These are phyloP conservation scores for Hemisphaericaspora lyxosophila DNA, from an alignment of 1,139 yeast genomes.

Conservation along the genomic window DNA sequence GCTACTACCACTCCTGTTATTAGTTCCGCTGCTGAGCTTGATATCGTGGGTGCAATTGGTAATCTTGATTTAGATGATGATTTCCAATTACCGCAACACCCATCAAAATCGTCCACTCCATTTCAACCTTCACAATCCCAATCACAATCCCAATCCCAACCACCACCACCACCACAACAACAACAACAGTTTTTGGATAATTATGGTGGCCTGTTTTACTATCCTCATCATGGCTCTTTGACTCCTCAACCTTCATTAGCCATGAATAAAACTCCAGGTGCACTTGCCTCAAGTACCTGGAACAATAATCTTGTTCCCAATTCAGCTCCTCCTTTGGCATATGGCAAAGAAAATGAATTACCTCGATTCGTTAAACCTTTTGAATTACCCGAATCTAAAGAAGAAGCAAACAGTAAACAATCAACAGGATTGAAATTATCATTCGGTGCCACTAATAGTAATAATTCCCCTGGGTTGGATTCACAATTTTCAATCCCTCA, in stretches of 20 bases:
- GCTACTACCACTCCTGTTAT: slow-evolving; percentile 2
- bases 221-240: slow-evolving; percentile 25
- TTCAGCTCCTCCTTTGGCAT: slow-evolving; percentile 38
- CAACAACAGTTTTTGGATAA: slow-evolving; percentile 7
- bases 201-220: slow-evolving; percentile 20
- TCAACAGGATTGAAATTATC: slow-evolving; percentile 12
- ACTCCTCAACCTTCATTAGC: slow-evolving; percentile 33
- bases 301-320: slow-evolving; percentile 30
- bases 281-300: slow-evolving; percentile 27
- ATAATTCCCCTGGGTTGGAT: slow-evolving; percentile 2
- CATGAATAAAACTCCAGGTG: slow-evolving; percentile 8
- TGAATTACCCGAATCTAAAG: slow-evolving; percentile 35
- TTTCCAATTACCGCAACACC: slow-evolving; percentile 10
- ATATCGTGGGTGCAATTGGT: slow-evolving; percentile 44
- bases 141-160: slow-evolving; percentile 7
- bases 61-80: slow-evolving; percentile 44
- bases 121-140: background rate
- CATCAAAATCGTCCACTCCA: slow-evolving; percentile 1
- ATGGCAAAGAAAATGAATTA: slow-evolving; percentile 15
- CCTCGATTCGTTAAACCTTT: slow-evolving; percentile 30
- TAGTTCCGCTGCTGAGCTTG: slow-evolving; percentile 22
- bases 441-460: slow-evolving; percentile 1
- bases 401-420: slow-evolving; percentile 13
- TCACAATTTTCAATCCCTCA: background rate
- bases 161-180: slow-evolving; percentile 3